Base-by-base conservation (phyloP, 331 rosid genomes). In the Rosa hybrid region DNA sequence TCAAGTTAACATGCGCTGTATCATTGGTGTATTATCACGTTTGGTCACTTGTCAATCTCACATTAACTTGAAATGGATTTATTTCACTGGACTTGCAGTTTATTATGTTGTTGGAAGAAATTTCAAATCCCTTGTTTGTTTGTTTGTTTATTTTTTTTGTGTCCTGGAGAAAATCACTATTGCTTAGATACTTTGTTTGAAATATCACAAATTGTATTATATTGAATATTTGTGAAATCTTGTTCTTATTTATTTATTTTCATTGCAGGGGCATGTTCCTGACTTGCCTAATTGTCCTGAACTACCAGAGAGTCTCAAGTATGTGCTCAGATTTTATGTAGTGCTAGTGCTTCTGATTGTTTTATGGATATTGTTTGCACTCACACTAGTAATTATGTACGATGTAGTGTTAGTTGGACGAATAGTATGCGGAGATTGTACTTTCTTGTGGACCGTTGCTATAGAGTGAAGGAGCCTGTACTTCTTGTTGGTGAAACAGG, bases 401-500 rank as follows among this genome's bases (percentile, higher is more conserved):
- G 65, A 44, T 90, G 83, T 90, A 92, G 97, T 75, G 78, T 91
- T 39, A 74, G 76, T 63, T 83, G 90, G 85, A 93, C 98, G 51
- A 88, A 86, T 78, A 89, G 96, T 77, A 93, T 95, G 98, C 82
- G 75, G 84, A 85, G 97, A 82, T 77, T 95, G 79, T 87, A 72
- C 84, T 95, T 91, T 83, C 98, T 95, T 70, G 93, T 95, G 77
- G 86, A 90, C 42, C 94, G 97, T 72, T 95, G 99, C 89, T 88
- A 82, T 72, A 68, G 82, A 27, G 83, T 88, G 80, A 88, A 87
- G 13, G 99, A 95, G 80, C 99, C 99, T 76, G 97, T 91, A 57
- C 94, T 95, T 73, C 97, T 95, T 80, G 91, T 95, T 77, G 99
- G 99, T 83, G 98, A 95, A 86, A 95, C 99, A 2, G 99, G 99